A percentile compares a stretch with the other conserved stretches of the same genome.
Conservation (phyloP, 2,329 filamentous ascomycete species). For the Lasiodiplodia theobromae region DNA sequence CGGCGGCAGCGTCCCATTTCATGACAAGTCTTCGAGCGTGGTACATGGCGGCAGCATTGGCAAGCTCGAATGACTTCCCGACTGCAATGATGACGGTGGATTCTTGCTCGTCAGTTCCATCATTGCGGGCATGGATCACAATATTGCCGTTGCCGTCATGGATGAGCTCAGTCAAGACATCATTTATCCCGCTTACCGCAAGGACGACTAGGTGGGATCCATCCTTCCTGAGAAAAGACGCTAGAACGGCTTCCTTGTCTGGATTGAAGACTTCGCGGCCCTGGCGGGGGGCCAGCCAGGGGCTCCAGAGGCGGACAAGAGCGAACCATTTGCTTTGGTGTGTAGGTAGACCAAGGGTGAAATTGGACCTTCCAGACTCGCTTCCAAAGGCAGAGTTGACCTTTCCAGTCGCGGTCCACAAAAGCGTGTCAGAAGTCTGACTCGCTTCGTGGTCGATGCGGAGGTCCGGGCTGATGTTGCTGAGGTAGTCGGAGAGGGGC, state of each 20-base stretch:
- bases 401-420: slow-evolving; percentile 71
- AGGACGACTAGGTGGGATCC: slow-evolving; percentile 80
- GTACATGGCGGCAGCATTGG: slow-evolving; percentile 83
- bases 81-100: slow-evolving; percentile 74
- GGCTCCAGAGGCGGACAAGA: slow-evolving; percentile 77
- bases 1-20: slow-evolving; percentile 51
- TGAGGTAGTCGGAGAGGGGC: slow-evolving; percentile 64
- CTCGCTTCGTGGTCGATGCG: slow-evolving; percentile 62
- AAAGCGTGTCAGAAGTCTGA: slow-evolving; percentile 71
- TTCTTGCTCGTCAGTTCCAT: slow-evolving; percentile 63
- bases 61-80: slow-evolving; percentile 75
- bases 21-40: slow-evolving; percentile 75
- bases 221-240: slow-evolving; percentile 75
- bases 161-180: slow-evolving; percentile 74
- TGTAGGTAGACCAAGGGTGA: slow-evolving; percentile 70
- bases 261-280: slow-evolving; percentile 71
- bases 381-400: slow-evolving; percentile 64
- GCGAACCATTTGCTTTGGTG: slow-evolving; percentile 78
- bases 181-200: slow-evolving; percentile 75
- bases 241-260: slow-evolving; percentile 79
- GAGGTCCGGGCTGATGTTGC: slow-evolving; percentile 64
- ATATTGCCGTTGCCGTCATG: slow-evolving; percentile 71
- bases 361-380: slow-evolving; percentile 63
- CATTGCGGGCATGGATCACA: slow-evolving; percentile 74
- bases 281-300: slow-evolving; percentile 90